These are phyloP conservation scores for Rauvolfia tetraphylla DNA, from an alignment of 257 asterid genomes.

Conservation along the genomic window DNA sequence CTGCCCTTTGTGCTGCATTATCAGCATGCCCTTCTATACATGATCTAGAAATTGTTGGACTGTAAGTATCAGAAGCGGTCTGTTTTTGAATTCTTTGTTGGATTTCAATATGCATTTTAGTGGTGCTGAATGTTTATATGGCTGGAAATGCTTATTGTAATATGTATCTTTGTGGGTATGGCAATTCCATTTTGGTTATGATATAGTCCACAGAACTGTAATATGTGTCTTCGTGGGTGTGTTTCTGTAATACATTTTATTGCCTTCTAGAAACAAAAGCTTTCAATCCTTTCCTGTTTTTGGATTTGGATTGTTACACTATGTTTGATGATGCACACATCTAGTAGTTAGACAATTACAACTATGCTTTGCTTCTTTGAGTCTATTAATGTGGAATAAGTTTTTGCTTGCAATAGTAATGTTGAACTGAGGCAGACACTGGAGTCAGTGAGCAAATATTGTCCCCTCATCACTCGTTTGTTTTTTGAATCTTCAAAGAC, in stretches of 20 bases:
- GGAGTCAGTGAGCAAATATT: conserved; percentile 66
- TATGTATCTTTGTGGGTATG: no score
- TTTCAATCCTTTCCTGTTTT: not conserved
- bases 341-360: not conserved
- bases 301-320: not conserved
- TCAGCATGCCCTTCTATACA: conserved; percentile 64
- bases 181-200: not conserved
- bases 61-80: conserved; percentile 49
- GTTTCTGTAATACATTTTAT: not conserved
- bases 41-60: conserved; percentile 84
- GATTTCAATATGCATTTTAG: not conserved
- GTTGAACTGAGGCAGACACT: conserved; percentile 66
- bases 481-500: conserved; percentile 68
- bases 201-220: not conserved
- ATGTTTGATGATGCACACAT: not conserved
- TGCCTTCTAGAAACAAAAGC: not conserved
- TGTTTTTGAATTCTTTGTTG: not conserved
- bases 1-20: conserved; percentile 62
- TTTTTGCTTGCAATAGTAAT: conserved; percentile 37
- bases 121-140: not conserved
- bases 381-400: conserved; percentile 2
- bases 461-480: conserved; percentile 68
- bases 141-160: not conserved
- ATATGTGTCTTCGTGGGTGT: not conserved
- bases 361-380: not conserved